phyloP scores from a whole-genome alignment of 1,284 basidiomycete genomes.

The Sporisorium exsertum region DNA sequence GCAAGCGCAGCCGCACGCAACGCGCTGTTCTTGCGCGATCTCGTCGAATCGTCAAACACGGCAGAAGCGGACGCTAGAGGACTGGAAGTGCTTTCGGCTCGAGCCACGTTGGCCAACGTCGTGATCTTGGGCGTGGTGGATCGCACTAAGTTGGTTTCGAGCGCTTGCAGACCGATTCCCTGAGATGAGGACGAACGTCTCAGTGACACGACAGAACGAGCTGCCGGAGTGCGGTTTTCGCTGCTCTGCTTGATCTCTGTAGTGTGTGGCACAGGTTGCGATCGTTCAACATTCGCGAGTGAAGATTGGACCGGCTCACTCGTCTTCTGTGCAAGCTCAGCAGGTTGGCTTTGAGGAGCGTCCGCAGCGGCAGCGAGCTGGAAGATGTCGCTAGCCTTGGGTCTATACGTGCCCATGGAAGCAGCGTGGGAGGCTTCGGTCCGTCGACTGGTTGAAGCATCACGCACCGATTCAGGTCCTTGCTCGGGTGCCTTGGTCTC shows the following conservation, averaged over 20 bases:
- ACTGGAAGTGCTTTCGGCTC: conserved; percentile 27
- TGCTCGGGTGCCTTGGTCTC: background rate
- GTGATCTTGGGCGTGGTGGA: conserved; percentile 43
- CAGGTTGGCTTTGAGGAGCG: background rate
- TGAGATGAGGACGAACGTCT: conserved; percentile 44
- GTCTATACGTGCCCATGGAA: conserved; percentile 24
- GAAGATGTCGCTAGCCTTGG: conserved; percentile 56
- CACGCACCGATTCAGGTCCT: conserved; percentile 1
- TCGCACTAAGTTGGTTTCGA: conserved; percentile 44
- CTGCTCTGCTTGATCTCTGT: background rate
- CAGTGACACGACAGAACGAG: conserved; percentile 21
- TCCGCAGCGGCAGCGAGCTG: background rate
- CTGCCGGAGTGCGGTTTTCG: background rate
- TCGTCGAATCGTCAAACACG: conserved; percentile 19
- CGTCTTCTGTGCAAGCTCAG: background rate
- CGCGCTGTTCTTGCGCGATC: conserved; percentile 49
- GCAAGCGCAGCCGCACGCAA: conserved; percentile 49
- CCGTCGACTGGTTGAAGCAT: conserved; percentile 17
- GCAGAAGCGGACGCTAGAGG: conserved; percentile 20
- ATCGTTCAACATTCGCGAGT: background rate
- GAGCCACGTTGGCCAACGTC: conserved; percentile 34
- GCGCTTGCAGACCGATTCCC: conserved; percentile 48
- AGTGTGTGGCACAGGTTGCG: background rate
- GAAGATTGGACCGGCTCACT: background rate
- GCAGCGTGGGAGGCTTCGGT: conserved; percentile 27